Base-by-base conservation (phyloP, 1,139 yeast genomes). In the Debaryomyces sp. region DNA sequence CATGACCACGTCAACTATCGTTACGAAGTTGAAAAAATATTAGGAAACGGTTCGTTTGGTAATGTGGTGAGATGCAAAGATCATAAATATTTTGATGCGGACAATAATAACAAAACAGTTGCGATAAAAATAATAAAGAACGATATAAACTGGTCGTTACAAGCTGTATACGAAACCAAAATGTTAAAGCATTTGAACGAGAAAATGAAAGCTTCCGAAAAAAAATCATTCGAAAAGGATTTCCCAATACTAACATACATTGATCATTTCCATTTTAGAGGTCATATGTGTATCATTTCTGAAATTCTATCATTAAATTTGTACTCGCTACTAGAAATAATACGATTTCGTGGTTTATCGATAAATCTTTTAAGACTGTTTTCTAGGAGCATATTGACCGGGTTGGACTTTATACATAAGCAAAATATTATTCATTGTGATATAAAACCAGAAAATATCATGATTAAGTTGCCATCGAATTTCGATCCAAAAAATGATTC, bases 1-100 rank as follows among this genome's bases (percentile, higher is more conserved):
- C 81, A 86, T 5, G 96, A 89, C 59, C 97, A 90, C 57, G 79
- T 90, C 43, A 87, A 85, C 47, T 90, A 84, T 63, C 68, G 96
- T 36, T 90, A 85, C 60, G 85, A 88, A 54, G 81, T 89, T 6
- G 51, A 78, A 27, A 66, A 73, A 2, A 68, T 75, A 4, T 70
- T 90, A 15, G 97, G 97, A 0, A 84, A 80, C 50, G 97, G 97
- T 4, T 84, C 94, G 27, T 90, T 90, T 72, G 97, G 97, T 0
- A 84, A 84, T 50, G 97, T 90, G 2, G 70, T 88, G 8, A 75
- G 80, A 50, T 87, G 94, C 54, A 65, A 69, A 26, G 96, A 90
- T 64, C 89, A 87, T 62, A 85, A 85, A 60, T 69, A 70, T 21
- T 75, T 77, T 1, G 50, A 49, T 35, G n/a, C 42, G 15, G n/a